phyloP scores from a whole-genome alignment of 169 alveolate genomes.

The Miamiensis avidus region DNA sequence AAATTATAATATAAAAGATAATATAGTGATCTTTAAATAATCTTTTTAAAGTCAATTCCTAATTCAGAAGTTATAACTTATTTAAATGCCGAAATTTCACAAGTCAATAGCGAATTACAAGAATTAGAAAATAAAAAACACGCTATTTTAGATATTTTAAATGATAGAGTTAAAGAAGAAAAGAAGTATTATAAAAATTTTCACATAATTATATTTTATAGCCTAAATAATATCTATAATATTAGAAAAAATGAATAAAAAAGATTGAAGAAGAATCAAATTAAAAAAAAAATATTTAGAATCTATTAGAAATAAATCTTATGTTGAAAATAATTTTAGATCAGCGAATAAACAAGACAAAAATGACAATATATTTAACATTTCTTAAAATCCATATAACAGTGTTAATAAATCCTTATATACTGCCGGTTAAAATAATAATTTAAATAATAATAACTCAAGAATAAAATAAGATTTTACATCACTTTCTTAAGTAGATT shows the following conservation, averaged over 20 bases:
- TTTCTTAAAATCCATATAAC: neutral
- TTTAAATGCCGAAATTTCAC: neutral
- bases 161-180: neutral
- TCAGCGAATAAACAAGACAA: neutral
- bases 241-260: too few species aligned
- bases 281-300: too few species aligned
- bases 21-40: too few species aligned
- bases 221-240: neutral
- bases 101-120: too few species aligned
- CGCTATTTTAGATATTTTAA: neutral
- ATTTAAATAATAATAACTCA: too few species aligned
- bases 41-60: neutral
- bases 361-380: too few species aligned
- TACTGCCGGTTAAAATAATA: too few species aligned
- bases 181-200: neutral
- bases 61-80: neutral
- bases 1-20: too few species aligned
- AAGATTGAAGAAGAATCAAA: neutral
- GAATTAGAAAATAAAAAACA: neutral
- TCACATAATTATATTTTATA: too few species aligned
- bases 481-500: too few species aligned
- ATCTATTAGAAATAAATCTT: too few species aligned
- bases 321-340: neutral
- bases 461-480: too few species aligned
- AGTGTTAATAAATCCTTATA: neutral